Percentiles rank a stretch among this genome's conserved stretches.
Conservation (phyloP, 257 asterid species). For the Fraxinus excelsior region DNA sequence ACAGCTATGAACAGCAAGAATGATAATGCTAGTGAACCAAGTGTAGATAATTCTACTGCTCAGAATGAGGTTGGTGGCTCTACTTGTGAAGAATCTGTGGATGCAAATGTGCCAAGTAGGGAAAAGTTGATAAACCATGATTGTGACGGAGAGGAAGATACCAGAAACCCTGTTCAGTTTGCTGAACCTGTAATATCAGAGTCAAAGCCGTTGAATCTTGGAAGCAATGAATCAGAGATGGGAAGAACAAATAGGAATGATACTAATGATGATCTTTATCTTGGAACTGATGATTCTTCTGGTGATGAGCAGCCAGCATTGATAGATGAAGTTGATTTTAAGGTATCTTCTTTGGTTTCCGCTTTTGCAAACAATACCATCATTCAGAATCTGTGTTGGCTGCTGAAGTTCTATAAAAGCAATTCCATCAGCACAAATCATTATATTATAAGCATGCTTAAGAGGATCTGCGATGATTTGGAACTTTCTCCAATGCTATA, state of each 20-base stretch:
- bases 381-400: constrained; percentile 81
- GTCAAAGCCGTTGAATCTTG: constrained; percentile 28
- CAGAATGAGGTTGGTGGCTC: constrained; percentile 44
- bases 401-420: constrained; percentile 79
- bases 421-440: constrained; percentile 78
- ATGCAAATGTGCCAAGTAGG: constrained; percentile 39
- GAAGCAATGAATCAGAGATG: constrained; percentile 40
- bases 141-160: constrained; percentile 32
- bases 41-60: constrained; percentile 33
- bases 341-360: constrained; percentile 69
- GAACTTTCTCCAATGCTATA: constrained; percentile 93
- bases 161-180: constrained; percentile 34
- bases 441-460: constrained; percentile 62
- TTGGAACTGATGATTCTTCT: constrained; percentile 64
- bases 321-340: constrained; percentile 79
- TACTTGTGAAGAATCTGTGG: constrained; percentile 42
- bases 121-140: constrained; percentile 35
- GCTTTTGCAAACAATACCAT: constrained; percentile 70
- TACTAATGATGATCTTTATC: constrained; percentile 37
- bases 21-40: constrained; percentile 46
- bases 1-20: constrained; percentile 35
- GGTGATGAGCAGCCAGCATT: constrained; percentile 64
- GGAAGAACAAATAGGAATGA: constrained; percentile 41
- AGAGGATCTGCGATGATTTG: constrained; percentile 80
- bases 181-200: constrained; percentile 36